These are phyloP conservation scores for Beauveria scarabaeidicola DNA, from an alignment of 2,329 filamentous ascomycete genomes.

Conservation along the genomic window DNA sequence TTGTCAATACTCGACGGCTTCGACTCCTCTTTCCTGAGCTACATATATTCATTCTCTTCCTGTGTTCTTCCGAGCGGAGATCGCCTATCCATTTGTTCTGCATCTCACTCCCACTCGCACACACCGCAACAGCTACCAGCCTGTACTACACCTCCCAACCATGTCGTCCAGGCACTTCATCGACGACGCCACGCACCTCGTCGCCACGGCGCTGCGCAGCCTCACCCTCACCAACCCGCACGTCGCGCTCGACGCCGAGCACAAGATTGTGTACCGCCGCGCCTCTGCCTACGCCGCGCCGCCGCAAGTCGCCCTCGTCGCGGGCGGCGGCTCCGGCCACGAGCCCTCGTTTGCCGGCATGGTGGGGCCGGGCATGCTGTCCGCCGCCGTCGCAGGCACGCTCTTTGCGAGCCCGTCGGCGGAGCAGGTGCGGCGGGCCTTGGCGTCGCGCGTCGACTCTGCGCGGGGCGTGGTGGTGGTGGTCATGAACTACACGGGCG, in stretches of 20 bases:
- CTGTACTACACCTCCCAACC: slow-evolving; percentile 12
- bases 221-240: slow-evolving; percentile 79
- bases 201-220: slow-evolving; percentile 66
- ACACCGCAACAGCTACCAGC: not conserved
- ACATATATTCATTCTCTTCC: not conserved
- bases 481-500: slow-evolving; percentile 91
- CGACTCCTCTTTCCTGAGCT: not conserved
- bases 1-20: not conserved
- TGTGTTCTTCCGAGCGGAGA: not conserved
- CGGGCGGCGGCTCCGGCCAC: slow-evolving; percentile 83
- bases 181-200: slow-evolving; percentile 71
- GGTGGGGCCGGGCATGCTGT: slow-evolving; percentile 72
- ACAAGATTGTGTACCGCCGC: slow-evolving; percentile 78
- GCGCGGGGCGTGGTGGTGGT: slow-evolving; percentile 74
- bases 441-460: slow-evolving; percentile 63
- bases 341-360: slow-evolving; percentile 83
- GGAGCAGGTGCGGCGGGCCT: slow-evolving; percentile 71
- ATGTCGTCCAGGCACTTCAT: slow-evolving; percentile 76
- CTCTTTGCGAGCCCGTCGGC: slow-evolving; percentile 78
- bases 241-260: slow-evolving; percentile 64
- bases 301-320: slow-evolving; percentile 72
- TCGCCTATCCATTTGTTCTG: not conserved
- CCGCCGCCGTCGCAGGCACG: slow-evolving; percentile 75
- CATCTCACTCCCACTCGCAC: not conserved
- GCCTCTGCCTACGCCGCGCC: slow-evolving; percentile 38